Evolutionary conservation across 345 rosid species (phyloP), one percentile per base, ranked within the genome.

Genomic region (Boechera stricta): DNA sequence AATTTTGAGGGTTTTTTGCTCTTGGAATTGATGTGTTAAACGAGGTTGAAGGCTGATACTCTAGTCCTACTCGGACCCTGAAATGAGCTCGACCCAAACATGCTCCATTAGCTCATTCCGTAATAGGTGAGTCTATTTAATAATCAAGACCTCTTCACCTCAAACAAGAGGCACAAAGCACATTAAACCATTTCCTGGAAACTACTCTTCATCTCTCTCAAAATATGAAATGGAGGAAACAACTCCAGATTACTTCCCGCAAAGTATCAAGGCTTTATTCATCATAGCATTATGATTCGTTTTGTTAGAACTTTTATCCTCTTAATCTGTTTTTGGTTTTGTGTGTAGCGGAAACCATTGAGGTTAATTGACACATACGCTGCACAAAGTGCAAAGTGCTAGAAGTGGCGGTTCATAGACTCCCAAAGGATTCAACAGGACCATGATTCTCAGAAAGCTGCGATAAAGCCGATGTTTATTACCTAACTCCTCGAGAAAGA

Each of bases 401-500:
- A 9, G 29, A 51, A 51, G 55, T 51, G 55, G 55, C 24, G 10
- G 12, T 18, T 51, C 12, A 51, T 51, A 7, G 26, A 51, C 55
- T 51, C 11, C 6, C 3, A 16, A 32, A 18, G 36, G 11, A 9
- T 26, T 63, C 1, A 11, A 42, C 36, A 24, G 21, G 10, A 26
- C 28, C 16, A 10, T 41, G 6, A 11, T 44, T 64, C 21, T 42
- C 10, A 11, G 32, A 24, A 6, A 41, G 32, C 33, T 38, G 31
- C 1, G 9, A 38, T 6, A 10, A 60, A 60, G 31, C 33, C 49
- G 12, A 41, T 28, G 53, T 28, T 42, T 26, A 21, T 7, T 63
- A 63, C 35, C 21, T 0, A 63, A 42, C 35, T 63, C 49, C 67
- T 28, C 54, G 10, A n/a, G 29, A 31, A 65, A n/a, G 56, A 47